phyloP scores from a whole-genome alignment of 23 red algal species.

The Gracilaria caudata region DNA sequence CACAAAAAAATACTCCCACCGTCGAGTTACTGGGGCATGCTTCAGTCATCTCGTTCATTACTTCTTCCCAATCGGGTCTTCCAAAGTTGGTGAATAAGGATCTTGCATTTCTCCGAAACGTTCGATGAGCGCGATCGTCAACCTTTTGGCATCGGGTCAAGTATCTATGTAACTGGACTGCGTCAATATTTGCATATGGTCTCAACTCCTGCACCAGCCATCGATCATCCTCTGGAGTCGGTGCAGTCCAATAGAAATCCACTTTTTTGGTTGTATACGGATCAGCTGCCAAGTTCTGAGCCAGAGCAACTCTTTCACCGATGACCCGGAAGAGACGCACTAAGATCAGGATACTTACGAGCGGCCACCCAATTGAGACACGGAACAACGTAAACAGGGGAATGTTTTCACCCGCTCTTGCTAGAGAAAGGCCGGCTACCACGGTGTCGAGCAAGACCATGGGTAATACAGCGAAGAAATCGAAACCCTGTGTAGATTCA shows the following conservation, averaged over 20 bases:
- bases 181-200: conserved; percentile 35
- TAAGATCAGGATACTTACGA: conserved; percentile 47
- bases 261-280: conserved; percentile 64
- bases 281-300: conserved; percentile 31
- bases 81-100: conserved; percentile 68
- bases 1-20: conserved; percentile 78
- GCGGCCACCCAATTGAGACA: conserved; percentile 60
- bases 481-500: conserved; percentile 47
- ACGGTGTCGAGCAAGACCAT: conserved; percentile 50
- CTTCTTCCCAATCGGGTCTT: conserved; percentile 71
- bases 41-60: conserved; percentile 67
- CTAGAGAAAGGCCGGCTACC: conserved; percentile 27
- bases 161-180: conserved; percentile 63
- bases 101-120: conserved; percentile 20
- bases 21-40: conserved; percentile 41
- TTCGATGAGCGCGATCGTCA: neutral
- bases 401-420: conserved; percentile 21
- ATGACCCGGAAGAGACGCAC: conserved; percentile 70
- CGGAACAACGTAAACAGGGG: conserved; percentile 56
- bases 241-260: conserved; percentile 82
- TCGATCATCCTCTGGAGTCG: conserved; percentile 57
- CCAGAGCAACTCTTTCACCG: conserved; percentile 66
- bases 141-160: conserved; percentile 35
- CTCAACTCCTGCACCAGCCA: conserved; percentile 73
- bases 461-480: conserved; percentile 67